Evolutionary conservation across 1,139 yeast species (phyloP), one percentile per base, ranked within the genome.

Genomic region (Suhomyces panamericanus): DNA sequence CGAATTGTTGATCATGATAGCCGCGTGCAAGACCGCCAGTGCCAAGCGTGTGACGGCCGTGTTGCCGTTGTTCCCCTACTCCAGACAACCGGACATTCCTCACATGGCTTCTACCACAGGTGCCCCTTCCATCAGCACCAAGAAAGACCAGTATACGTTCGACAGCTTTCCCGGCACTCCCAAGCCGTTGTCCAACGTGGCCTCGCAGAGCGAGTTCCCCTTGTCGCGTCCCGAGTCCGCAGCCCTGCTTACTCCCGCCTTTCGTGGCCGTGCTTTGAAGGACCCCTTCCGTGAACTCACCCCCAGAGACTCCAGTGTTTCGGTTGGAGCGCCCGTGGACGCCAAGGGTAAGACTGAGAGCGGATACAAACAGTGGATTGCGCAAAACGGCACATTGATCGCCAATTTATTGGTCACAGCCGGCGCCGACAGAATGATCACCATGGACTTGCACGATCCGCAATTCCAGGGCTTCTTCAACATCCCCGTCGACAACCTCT

Each of bases 361-460:
- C 27, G 95, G 96, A 2, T 88, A 90, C 67, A 86, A 87, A 61
- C 86, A 90, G 57, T 93, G 99, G 98, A 85, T 91, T 27, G 95
- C 97, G 0, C 98, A 91, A 64, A 85, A 93, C 39, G 99, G 99
- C 9, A 90, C 96, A 3, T 73, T 95, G 50, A 81, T 95, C 51
- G 98, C 99, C 35, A 86, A 90, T 57, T 69, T 93, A 53, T 71
- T 95, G 52, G 87, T 90, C 11, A 83, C 95, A 4, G 96, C 99
- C 0, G 99, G 99, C 29, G 96, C 98, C 1, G 96, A 95, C 66
- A 91, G 95, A 58, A 83, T 93, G 50, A 90, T 95, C 51, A 93
- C 99, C 10, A 91, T 93, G 98, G 99, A 95, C 62, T 75, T 95
- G 48, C 99, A 93, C 62, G 99, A 91, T 62, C 89, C 93, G 3